These are phyloP conservation scores for Neurospora sp. DNA, from an alignment of 495 filamentous ascomycete species.

Conservation along the genomic window DNA sequence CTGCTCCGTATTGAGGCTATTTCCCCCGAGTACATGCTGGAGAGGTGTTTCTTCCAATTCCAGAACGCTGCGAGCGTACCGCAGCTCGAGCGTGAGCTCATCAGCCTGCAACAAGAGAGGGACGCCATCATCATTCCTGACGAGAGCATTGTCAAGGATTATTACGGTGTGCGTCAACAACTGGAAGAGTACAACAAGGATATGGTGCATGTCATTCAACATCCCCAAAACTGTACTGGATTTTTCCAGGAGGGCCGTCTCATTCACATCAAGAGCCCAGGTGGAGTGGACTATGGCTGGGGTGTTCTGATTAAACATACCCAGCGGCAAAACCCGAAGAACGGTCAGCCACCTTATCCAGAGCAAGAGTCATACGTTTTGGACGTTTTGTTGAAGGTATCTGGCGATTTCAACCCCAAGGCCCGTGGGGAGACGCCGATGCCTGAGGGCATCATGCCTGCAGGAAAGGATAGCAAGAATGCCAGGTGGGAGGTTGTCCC, in stretches of 20 bases:
- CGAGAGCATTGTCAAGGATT: conserved; percentile 81
- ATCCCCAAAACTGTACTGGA: conserved; percentile 71
- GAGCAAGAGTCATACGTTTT: conserved; percentile 68
- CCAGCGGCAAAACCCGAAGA: conserved; percentile 48
- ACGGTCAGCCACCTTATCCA: conserved; percentile 49
- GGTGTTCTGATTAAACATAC: conserved; percentile 69
- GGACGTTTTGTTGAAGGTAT: conserved; percentile 70
- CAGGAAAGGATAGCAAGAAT: conserved; percentile 5
- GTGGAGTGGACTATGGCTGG: conserved; percentile 76
- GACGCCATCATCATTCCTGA: conserved; percentile 67
- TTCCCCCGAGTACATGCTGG: conserved; percentile 93
- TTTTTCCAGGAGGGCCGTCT: conserved; percentile 76
- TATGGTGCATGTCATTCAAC: conserved; percentile 77
- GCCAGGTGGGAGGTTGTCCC: conserved; percentile 74
- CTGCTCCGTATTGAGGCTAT: conserved; percentile 92
- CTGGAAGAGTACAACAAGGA: conserved; percentile 73
- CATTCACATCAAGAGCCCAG: conserved; percentile 68
- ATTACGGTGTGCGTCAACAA: conserved; percentile 77
- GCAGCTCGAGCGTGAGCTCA: conserved; percentile 68
- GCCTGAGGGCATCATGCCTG: conserved; percentile 24
- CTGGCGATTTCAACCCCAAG: conserved; percentile 35
- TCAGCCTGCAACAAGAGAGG: conserved; percentile 59
- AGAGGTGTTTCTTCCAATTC: conserved; percentile 95
- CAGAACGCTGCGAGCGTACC: conserved; percentile 84
- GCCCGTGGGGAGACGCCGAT: conserved; percentile 21